Evolutionary conservation across 139 green algal genomes (phyloP).

Genomic region (Trebouxia sp.): DNA sequence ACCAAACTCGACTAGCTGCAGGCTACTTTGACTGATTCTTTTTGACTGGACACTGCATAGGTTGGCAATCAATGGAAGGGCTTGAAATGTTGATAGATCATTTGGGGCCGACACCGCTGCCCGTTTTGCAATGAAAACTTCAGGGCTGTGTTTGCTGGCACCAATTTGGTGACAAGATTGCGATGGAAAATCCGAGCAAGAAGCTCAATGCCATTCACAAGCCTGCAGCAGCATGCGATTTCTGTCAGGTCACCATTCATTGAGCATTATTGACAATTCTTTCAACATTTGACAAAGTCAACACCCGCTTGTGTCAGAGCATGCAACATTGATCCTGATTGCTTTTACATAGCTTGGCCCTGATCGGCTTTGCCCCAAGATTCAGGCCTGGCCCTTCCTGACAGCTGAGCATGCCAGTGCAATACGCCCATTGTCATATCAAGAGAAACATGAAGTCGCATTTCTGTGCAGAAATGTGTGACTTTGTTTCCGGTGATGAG

Average conservation of each 20-base stretch:
- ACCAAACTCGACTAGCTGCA: no score
- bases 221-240: conserved; percentile 19
- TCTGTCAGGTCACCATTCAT: no score
- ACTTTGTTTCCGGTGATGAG: no score
- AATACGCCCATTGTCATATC: not conserved
- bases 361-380: no score
- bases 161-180: conserved; percentile 45
- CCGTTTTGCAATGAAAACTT: conserved; percentile 75
- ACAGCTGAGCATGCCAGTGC: not conserved
- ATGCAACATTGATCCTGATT: no score
- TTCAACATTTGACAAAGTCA: no score
- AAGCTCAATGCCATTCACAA: conserved; percentile 87
- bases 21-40: no score
- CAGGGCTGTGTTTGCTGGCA: conserved; percentile 46
- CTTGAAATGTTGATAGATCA: conserved; percentile 78
- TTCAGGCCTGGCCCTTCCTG: not conserved
- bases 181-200: conserved; percentile 77
- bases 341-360: no score
- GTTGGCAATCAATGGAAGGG: conserved; percentile 30
- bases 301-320: no score
- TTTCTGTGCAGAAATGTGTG: no score
- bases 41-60: not conserved
- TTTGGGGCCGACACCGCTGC: conserved; percentile 73
- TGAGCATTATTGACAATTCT: no score
- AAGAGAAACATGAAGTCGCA: no score